Percentiles rank a stretch among this genome's conserved stretches.
Evolutionary conservation across 192 early-diverging fungal species (phyloP).

Genomic region (Powellomyces hirtus): DNA sequence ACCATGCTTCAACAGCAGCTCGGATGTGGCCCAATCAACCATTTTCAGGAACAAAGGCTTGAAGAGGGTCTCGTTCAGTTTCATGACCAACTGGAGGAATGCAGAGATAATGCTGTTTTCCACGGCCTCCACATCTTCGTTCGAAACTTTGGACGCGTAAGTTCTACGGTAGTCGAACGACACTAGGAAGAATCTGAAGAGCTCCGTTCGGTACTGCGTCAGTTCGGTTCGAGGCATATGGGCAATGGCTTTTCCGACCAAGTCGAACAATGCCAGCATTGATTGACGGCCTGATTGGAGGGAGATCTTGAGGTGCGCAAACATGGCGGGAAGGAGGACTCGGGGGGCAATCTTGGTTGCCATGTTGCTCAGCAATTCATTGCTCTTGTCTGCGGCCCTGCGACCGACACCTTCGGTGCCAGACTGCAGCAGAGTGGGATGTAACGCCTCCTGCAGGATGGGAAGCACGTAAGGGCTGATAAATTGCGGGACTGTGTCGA

Average conservation of each 20-base stretch:
- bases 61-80: constrained; percentile 93
- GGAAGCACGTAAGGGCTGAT: constrained; percentile 68
- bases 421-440: constrained; percentile 32
- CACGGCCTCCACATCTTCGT: constrained; percentile 31
- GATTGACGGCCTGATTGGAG: constrained; percentile 38
- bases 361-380: constrained; percentile 49
- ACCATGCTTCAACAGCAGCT: constrained; percentile 30
- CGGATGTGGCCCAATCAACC: constrained; percentile 69
- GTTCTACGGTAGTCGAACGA: constrained; percentile 43
- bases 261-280: constrained; percentile 61
- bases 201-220: constrained; percentile 68
- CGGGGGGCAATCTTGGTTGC: constrained; percentile 61
- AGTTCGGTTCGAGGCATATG: constrained; percentile 66
- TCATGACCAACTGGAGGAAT: constrained; percentile 81
- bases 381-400: constrained; percentile 28
- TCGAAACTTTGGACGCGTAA: background rate
- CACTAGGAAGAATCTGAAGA: constrained; percentile 85
- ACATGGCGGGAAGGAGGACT: constrained; percentile 61
- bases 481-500: constrained; percentile 71
- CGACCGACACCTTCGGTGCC: background rate
- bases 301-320: constrained; percentile 44
- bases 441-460: constrained; percentile 55
- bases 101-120: constrained; percentile 71
- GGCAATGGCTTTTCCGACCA: constrained; percentile 65
- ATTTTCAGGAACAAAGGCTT: constrained; percentile 88